Percentiles rank a stretch among this genome's conserved stretches.
Evolutionary conservation across 2,329 filamentous ascomycete species (phyloP).

Genomic region (Fusarium sacchari): DNA sequence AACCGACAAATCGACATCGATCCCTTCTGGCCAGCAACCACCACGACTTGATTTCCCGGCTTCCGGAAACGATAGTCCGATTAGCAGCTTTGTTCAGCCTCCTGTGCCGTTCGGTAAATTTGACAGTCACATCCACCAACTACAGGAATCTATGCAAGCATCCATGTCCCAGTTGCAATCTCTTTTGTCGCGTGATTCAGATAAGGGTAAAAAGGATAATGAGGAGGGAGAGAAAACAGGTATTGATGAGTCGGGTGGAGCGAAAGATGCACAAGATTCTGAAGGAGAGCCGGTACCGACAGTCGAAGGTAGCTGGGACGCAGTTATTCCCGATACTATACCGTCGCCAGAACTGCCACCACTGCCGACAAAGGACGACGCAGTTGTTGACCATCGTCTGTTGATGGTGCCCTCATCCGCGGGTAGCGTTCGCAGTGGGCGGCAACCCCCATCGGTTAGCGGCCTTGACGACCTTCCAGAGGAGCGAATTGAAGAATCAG

Average conservation of each 20-base stretch:
- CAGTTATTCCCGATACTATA: conserved; percentile 40
- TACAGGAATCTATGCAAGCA: conserved; percentile 28
- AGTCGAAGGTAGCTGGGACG: conserved; percentile 19
- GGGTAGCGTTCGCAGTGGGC: conserved; percentile 58
- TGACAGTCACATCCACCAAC: conserved; percentile 34
- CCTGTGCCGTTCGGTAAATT: conserved; percentile 29
- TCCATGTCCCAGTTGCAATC: conserved; percentile 1
- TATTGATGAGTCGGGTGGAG: neutral
- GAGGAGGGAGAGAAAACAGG: neutral
- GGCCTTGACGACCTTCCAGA: conserved; percentile 46
- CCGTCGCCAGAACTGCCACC: conserved; percentile 21
- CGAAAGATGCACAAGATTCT: conserved; percentile 10
- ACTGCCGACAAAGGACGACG: conserved; percentile 10
- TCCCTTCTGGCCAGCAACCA: conserved; percentile 45
- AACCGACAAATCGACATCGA: conserved; percentile 40
- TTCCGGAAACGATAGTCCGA: conserved; percentile 34
- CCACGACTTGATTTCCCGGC: conserved; percentile 35
- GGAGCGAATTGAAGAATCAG: conserved; percentile 30
- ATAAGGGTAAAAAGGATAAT: neutral
- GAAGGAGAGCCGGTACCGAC: conserved; percentile 4
- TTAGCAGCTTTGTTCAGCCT: conserved; percentile 38
- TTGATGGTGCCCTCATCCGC: conserved; percentile 36
- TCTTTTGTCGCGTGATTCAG: neutral
- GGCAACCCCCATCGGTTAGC: conserved; percentile 59
- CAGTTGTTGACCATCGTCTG: conserved; percentile 9